Evolutionary conservation across 2,329 filamentous ascomycete species (phyloP).

Genomic region (Fusarium sp.): DNA sequence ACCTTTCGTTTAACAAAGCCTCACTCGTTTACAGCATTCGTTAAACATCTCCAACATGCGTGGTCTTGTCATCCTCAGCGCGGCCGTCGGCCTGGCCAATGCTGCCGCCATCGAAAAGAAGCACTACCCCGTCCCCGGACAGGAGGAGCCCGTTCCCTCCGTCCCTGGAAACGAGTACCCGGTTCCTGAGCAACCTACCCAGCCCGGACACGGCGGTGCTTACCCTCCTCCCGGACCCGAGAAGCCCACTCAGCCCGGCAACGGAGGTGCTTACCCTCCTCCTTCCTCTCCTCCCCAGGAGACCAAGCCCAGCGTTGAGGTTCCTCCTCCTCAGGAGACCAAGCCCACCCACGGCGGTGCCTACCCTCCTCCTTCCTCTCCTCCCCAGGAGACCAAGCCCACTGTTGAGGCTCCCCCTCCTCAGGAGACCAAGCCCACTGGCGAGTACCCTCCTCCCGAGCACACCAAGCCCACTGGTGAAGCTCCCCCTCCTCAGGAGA

Average conservation of each 20-base stretch:
- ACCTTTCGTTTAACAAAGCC: constrained; percentile 38
- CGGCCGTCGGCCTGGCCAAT: constrained; percentile 40
- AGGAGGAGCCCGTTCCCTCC: constrained; percentile 5
- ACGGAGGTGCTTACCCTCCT: neutral
- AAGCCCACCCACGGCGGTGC: neutral
- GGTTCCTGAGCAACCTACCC: neutral
- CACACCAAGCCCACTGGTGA: constrained; percentile 1
- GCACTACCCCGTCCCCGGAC: constrained; percentile 22
- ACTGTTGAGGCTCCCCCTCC: neutral
- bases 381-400: neutral
- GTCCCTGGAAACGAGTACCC: constrained; percentile 13
- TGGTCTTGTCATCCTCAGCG: constrained; percentile 36
- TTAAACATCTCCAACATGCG: constrained; percentile 25
- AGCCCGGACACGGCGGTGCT: neutral
- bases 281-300: neutral
- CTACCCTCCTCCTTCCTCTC: constrained; percentile 8
- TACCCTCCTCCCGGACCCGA: constrained; percentile 6
- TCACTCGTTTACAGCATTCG: constrained; percentile 35
- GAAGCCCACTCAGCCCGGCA: neutral
- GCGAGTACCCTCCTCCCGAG: constrained; percentile 7
- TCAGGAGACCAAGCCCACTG: constrained; percentile 26
- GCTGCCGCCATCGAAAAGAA: constrained; percentile 36
- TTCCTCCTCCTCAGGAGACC: neutral
- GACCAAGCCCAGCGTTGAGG: neutral
- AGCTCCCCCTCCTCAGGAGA: constrained; percentile 1